A percentile compares a stretch with the other conserved stretches of the same genome.
Conservation (phyloP, 2,329 filamentous ascomycete species). For the Chaetomium strumarium region DNA sequence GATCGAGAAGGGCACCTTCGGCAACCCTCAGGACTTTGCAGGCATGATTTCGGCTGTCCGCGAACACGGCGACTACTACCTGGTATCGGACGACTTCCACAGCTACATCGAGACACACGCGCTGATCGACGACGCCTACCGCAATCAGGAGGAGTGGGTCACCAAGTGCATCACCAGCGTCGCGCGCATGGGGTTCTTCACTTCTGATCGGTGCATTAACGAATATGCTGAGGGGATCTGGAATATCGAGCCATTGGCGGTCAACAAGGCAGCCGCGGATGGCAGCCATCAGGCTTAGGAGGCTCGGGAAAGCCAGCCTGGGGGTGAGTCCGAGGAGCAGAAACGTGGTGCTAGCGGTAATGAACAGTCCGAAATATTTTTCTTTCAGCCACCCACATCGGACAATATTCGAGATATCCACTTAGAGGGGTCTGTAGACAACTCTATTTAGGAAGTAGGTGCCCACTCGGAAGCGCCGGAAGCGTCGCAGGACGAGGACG, state of each 20-base stretch:
- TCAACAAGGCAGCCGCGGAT: conserved; percentile 28
- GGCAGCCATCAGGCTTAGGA: background rate
- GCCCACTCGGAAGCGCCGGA: too few species aligned
- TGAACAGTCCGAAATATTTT: too few species aligned
- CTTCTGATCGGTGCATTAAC: conserved; percentile 87
- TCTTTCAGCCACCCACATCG: too few species aligned
- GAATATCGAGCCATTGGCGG: conserved; percentile 79
- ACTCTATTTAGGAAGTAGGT: too few species aligned
- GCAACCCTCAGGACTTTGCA: conserved; percentile 70
- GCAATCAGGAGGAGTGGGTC: conserved; percentile 87
- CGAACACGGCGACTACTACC: conserved; percentile 94
- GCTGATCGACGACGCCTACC: conserved; percentile 86
- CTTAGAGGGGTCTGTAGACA: too few species aligned
- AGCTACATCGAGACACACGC: conserved; percentile 88
- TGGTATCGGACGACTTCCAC: conserved; percentile 95
- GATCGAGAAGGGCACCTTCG: conserved; percentile 77
- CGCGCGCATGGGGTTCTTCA: conserved; percentile 95
- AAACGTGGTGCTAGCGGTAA: too few species aligned
- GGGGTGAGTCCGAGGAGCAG: too few species aligned
- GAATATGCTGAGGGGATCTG: conserved; percentile 97
- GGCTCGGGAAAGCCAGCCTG: background rate
- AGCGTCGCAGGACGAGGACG: too few species aligned
- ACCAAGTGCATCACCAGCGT: conserved; percentile 86
- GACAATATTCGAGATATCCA: too few species aligned
- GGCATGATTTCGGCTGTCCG: conserved; percentile 78